These are phyloP conservation scores for Cornus controversa DNA, from an alignment of 148 eudicot species.

Conservation along the genomic window DNA sequence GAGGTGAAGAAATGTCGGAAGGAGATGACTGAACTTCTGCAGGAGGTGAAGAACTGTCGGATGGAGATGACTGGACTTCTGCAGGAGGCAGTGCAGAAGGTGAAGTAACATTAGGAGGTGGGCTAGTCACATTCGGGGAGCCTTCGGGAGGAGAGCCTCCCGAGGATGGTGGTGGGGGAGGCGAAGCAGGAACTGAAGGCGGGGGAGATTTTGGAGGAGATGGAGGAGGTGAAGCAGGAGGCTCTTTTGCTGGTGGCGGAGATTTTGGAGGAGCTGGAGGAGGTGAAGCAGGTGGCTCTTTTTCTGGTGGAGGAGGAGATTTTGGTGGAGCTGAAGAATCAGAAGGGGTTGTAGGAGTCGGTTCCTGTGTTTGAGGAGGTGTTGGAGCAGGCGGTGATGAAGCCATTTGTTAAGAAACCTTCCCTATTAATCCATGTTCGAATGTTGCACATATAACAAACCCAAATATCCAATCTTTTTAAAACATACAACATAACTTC, in stretches of 20 bases:
- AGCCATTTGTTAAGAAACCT: conserved; percentile 43
- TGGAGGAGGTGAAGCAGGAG: conserved; percentile 16
- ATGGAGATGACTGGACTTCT: too few species aligned
- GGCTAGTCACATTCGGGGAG: too few species aligned
- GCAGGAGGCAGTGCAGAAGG: too few species aligned
- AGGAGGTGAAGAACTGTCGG: too few species aligned
- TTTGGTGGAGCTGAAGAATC: conserved; percentile 13
- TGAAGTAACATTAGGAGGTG: too few species aligned
- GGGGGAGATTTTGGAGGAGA: conserved; percentile 16
- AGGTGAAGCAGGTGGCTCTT: conserved; percentile 13
- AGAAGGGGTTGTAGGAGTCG: conserved; percentile 17
- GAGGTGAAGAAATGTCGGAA: conserved; percentile 23
- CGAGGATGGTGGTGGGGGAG: conserved; percentile 38
- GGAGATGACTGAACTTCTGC: conserved; percentile 17
- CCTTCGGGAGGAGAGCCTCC: too few species aligned
- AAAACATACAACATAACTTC: conserved; percentile 10
- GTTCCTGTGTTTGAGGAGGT: conserved; percentile 8
- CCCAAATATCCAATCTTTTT: conserved; percentile 8
- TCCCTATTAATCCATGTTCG: conserved; percentile 20
- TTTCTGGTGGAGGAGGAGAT: conserved; percentile 18
- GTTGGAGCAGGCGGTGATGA: conserved; percentile 38
- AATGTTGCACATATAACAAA: conserved; percentile 9
- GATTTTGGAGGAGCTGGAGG: conserved; percentile 7
- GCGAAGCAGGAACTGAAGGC: conserved; percentile 14
- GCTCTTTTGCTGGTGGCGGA: conserved; percentile 19